These are phyloP conservation scores for Podaxis sp. DNA, from an alignment of 768 basidiomycete genomes.

Conservation along the genomic window DNA sequence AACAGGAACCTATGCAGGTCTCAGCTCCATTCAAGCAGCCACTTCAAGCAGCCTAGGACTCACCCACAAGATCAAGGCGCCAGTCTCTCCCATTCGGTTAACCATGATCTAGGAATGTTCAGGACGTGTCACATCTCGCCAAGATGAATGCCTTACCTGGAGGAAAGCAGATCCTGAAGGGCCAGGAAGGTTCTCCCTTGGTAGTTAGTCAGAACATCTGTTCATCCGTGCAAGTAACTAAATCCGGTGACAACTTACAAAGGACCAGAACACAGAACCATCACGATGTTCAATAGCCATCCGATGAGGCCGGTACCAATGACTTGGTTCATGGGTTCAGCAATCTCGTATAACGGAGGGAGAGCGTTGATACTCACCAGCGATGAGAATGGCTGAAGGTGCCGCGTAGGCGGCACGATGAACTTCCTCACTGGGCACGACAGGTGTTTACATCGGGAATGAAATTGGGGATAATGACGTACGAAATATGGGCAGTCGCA, in stretches of 20 bases:
- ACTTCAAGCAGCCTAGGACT: neutral
- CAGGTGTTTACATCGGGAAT: constrained; percentile 11
- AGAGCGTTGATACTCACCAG: constrained; percentile 32
- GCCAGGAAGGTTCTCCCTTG: constrained; percentile 65
- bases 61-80: constrained; percentile 79
- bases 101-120: constrained; percentile 62
- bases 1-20: constrained; percentile 52
- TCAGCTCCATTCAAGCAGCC: neutral
- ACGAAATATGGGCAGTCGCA: constrained; percentile 82
- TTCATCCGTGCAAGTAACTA: neutral
- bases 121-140: neutral
- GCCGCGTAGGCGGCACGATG: constrained; percentile 76
- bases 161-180: constrained; percentile 73
- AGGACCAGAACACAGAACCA: constrained; percentile 82
- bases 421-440: constrained; percentile 66
- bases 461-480: constrained; percentile 28
- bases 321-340: constrained; percentile 37
- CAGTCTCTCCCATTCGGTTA: constrained; percentile 72
- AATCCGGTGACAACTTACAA: constrained; percentile 42
- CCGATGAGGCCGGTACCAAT: constrained; percentile 77
- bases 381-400: constrained; percentile 62
- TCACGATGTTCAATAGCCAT: constrained; percentile 85
- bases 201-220: neutral
- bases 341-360: neutral
- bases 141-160: constrained; percentile 36